Base-by-base conservation (phyloP, 495 filamentous ascomycete species). In the Aspergillus hancockii region DNA sequence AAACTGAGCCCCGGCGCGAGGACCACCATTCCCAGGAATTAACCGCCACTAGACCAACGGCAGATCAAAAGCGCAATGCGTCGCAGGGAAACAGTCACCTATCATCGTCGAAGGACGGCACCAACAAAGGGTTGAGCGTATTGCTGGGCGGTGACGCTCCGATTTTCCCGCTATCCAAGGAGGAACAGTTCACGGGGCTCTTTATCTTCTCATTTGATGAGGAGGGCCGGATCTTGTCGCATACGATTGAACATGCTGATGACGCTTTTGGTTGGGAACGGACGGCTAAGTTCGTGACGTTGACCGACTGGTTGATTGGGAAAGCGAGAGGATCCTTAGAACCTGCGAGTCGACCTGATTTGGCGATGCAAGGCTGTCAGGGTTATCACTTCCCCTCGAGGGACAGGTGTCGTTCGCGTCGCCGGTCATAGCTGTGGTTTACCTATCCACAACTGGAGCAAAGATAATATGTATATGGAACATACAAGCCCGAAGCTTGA, bases 161-260 rank as follows among this genome's bases (percentile, higher is more conserved):
- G 5, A 86, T 93, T 23, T 86, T 90, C 58, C 88, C 91, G 57
- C 75, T 92, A 23, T 83, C 86, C 13, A 87, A 89, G 52, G 76
- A 79, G 50, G 74, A 76, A 49, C 75, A 79, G 41, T 78, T 80
- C 49, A 76, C 72, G 18, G 94, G 94, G 0, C 62, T 97, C 16
- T 98, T 98, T 70, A 85, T 96, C 49, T 98, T 98, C 73, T 90
- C 94, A 54, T 98, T 98, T 72, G 95, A 98, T 67, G 84, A 88
- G 59, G 86, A 95, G 61, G 94, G 95, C 3, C 78, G 92, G 51
- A 86, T 98, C 25, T 62, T 88, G 49, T 87, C 81, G 54, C 94
- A 98, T 75, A 94, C 90, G 0, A 98, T 98, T 68, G 94, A 98
- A 74, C 91, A 96, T 78, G 89, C 87, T 10, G 88, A 97, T 65